Evolutionary conservation across 2,329 filamentous ascomycete genomes (phyloP), one percentile per base, ranked within the genome.

Genomic region (Beauveria caledonica): DNA sequence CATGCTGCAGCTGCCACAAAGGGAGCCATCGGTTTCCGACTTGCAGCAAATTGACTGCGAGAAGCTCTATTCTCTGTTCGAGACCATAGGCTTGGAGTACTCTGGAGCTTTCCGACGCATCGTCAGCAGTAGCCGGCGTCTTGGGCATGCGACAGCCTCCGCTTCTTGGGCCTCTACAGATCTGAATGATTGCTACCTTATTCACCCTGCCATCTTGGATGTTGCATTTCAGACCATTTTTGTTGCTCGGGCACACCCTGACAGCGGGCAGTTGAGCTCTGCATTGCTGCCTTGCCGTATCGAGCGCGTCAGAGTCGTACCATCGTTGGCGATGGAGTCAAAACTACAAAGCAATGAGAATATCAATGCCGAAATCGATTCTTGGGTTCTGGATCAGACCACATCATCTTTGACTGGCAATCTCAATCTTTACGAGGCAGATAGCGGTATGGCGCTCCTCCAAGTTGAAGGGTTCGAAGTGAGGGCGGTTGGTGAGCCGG

Each of bases 141-240:
- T 39, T 13, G 13, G 27, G 2, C 29, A 36, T 15, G 49, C 49
- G 13, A 51, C 49, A 4, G 49, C 49, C 8, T 40, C 19, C 10
- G 50, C 50, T 1, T 52, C 29, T 11, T 51, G 49, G 49, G 17
- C 9, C n/a, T 2, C 8, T 13, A 8, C 10, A 11, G 49, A 51
- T 11, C 29, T 36, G 1, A 42, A 42, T 17, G 27, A 52, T 1
- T 33, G 51, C 1, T 62, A 66, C 11, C 55, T 71, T 1, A 62
- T 76, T 0, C 74, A 75, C 40, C 73, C 74, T 0, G 69, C 63
- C 1, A 61, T 67, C 1, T 62, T 77, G 0, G 74, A 76, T 40
- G 65, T 65, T 0, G 69, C 70, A 0, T 69, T 77, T 55, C 75
- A 77, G n/a, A 39, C 50, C 13, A 52, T 52, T 7, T 25, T 52